Evolutionary conservation across 495 filamentous ascomycete genomes (phyloP).

Genomic region (Talaromyces adpressus): DNA sequence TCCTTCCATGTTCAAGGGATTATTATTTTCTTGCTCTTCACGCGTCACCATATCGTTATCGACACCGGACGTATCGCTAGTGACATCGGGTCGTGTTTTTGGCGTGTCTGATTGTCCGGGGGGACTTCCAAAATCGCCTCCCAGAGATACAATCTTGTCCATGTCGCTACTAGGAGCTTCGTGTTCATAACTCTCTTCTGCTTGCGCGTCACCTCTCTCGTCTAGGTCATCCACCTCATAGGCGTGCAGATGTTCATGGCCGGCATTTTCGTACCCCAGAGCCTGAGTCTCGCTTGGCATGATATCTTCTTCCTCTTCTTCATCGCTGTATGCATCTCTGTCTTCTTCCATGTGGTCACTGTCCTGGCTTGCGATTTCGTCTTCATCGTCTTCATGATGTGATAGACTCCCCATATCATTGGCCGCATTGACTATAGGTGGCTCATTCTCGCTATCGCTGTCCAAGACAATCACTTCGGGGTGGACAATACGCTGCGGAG

Average conservation of each 20-base stretch:
- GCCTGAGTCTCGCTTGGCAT: neutral
- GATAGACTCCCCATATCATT: neutral
- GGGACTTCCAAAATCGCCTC: neutral
- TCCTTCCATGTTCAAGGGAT: no score
- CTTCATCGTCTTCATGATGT: constrained; percentile 6
- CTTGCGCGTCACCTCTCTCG: neutral
- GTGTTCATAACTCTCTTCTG: neutral
- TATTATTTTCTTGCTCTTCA: neutral
- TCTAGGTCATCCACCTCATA: neutral
- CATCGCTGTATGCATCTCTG: neutral
- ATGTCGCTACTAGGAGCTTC: neutral
- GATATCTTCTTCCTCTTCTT: neutral
- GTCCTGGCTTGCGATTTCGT: neutral
- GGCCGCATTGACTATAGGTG: constrained; percentile 7
- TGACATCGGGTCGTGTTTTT: neutral
- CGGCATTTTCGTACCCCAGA: neutral
- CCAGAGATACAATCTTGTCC: neutral
- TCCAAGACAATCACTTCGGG: constrained; percentile 37
- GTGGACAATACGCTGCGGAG: constrained; percentile 11
- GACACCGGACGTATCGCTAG: no score
- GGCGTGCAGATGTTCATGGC: neutral
- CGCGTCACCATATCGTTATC: neutral
- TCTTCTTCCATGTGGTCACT: neutral
- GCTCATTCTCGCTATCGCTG: constrained; percentile 38
- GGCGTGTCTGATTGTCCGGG: neutral